Evolutionary conservation across 768 basidiomycete species (phyloP), one percentile per base, ranked within the genome.

Genomic region (Multifurca ochricompacta): DNA sequence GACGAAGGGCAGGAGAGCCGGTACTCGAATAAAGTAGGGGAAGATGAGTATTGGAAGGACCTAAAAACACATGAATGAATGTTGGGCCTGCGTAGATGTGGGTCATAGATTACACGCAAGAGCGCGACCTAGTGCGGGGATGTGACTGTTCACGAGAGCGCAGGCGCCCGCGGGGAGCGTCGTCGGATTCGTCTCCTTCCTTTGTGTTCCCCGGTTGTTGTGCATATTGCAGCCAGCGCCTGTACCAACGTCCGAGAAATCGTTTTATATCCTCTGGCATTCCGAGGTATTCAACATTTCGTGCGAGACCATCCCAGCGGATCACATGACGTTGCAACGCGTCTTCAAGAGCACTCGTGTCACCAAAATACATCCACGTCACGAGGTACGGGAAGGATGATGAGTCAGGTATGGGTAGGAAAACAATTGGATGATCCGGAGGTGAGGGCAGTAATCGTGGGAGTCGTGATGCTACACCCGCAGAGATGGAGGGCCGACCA

Each of bases 271-370:
- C 83, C 16, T 80, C 71, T 48, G 80, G 74, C 58, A 94, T 76
- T 18, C 82, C 85, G 45, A 95, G 82, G 64, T 90, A 94, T 65
- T 94, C 91, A 65, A 86, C 90, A 67, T 93, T 95, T 56, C 85
- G 81, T 18, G 88, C 88, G 56, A 94, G 73, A 27, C 88, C 89
- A 62, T 92, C 87, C 91, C 91, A 94, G 43, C 80, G 79, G 41
- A 91, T 75, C 48, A 74, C 67, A 18, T 84, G 82, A 18, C 73
- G 70, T 56, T 79, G 77, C 11, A 95, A 78, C 37, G 78, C 82
- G 21, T 80, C 74, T 63, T 85, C 80, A 62, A 95, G 83, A 50
- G 74, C 74, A 39, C 71, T 68, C 11, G 79, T 79, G 57, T 78
- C 74, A 28, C 88, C 90, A 68, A 87, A 91, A 70, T 88, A 88